Conservation (phyloP, 2,329 filamentous ascomycete species). For the Botryotinia globosa region DNA sequence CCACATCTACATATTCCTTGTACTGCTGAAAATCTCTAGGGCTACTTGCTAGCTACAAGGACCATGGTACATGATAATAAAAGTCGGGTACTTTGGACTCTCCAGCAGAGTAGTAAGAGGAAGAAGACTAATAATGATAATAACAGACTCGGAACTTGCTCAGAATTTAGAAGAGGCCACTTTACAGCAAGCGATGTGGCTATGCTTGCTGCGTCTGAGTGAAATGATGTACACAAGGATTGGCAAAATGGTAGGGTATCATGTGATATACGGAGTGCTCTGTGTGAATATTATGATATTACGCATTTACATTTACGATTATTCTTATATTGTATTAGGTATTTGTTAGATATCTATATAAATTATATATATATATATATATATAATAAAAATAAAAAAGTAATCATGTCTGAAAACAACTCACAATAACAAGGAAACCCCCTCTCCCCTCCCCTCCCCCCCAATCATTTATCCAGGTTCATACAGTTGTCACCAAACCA, state of each 20-base stretch:
- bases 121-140: too few relatives aligned
- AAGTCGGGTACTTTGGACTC: not conserved
- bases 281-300: not conserved
- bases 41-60: too few relatives aligned
- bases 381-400: too few relatives aligned
- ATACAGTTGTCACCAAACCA: not conserved
- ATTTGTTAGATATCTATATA: not conserved
- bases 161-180: not conserved
- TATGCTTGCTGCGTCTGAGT: not conserved
- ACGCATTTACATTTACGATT: not conserved
- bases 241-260: not conserved
- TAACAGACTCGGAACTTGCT: not conserved
- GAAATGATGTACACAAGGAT: constrained; percentile 8
- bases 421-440: constrained; percentile 7
- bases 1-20: not conserved
- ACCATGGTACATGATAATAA: not conserved
- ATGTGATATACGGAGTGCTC: not conserved
- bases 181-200: not conserved
- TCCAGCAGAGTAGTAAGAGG: not conserved
- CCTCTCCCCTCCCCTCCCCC: not conserved
- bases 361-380: too few relatives aligned
- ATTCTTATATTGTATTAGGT: not conserved
- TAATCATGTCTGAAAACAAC: constrained; percentile 11
- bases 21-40: constrained; percentile 8
- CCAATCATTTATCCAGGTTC: not conserved